Percentiles rank a stretch among this genome's conserved stretches.
phyloP scores from a whole-genome alignment of 495 filamentous ascomycete genomes.

The Penicillium atrosanguineum region DNA sequence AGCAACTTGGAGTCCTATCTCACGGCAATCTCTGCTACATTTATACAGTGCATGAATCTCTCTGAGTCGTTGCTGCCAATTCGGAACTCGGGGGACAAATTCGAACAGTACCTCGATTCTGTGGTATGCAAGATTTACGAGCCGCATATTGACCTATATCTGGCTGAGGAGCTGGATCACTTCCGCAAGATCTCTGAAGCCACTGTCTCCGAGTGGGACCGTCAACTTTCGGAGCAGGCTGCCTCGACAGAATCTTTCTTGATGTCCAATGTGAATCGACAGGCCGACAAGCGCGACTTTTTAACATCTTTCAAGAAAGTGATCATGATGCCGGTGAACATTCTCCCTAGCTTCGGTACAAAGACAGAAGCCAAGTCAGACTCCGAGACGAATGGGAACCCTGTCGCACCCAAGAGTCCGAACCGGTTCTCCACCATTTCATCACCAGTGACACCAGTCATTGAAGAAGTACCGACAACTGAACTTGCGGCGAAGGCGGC shows the following conservation, averaged over 20 bases:
- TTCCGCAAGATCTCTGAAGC: conserved; percentile 73
- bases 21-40: conserved; percentile 80
- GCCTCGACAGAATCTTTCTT: conserved; percentile 88
- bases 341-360: conserved; percentile 64
- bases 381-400: conserved; percentile 33
- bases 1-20: conserved; percentile 74
- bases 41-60: conserved; percentile 78
- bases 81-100: conserved; percentile 55
- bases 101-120: conserved; percentile 53
- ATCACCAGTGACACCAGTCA: conserved; percentile 43
- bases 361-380: conserved; percentile 35
- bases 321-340: conserved; percentile 96
- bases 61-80: conserved; percentile 64
- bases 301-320: conserved; percentile 97
- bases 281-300: conserved; percentile 96
- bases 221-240: conserved; percentile 85
- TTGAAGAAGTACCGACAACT: conserved; percentile 72
- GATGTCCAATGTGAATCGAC: conserved; percentile 90
- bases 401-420: conserved; percentile 43
- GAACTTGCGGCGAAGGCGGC: conserved; percentile 95
- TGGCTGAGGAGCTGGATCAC: conserved; percentile 86
- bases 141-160: conserved; percentile 87
- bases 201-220: conserved; percentile 83
- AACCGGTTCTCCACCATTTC: conserved; percentile 53
- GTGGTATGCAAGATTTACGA: conserved; percentile 75